phyloP scores from a whole-genome alignment of 306 rosid genomes.

The Lablab purpureus region DNA sequence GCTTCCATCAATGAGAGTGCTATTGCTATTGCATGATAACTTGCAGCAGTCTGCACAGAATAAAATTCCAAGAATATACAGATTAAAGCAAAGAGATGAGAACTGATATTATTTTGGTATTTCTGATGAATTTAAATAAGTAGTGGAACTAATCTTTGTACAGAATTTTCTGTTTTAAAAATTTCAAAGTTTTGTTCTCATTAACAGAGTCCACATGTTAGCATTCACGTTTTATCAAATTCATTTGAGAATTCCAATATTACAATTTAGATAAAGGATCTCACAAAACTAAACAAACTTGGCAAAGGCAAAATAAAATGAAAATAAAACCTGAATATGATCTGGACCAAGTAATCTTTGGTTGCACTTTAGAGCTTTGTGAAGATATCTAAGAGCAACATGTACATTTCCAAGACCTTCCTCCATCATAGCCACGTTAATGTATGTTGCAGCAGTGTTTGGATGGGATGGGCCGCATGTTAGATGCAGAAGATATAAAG shows the following conservation, averaged over 20 bases:
- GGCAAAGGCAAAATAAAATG: slow-evolving; percentile 29
- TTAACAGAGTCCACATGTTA: background rate
- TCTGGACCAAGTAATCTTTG: slow-evolving; percentile 90
- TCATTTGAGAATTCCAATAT: slow-evolving; percentile 5
- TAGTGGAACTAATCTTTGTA: background rate
- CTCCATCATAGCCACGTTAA: slow-evolving; percentile 99
- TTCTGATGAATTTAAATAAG: background rate
- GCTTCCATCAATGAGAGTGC: slow-evolving; percentile 89
- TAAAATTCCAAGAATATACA: slow-evolving; percentile 23
- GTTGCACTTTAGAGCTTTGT: slow-evolving; percentile 98
- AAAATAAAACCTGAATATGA: slow-evolving; percentile 75
- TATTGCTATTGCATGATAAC: slow-evolving; percentile 87
- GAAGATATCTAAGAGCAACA: slow-evolving; percentile 97
- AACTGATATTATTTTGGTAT: slow-evolving; percentile 3
- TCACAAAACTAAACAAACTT: slow-evolving; percentile 23
- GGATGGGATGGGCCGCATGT: slow-evolving; percentile 99
- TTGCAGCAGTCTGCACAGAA: slow-evolving; percentile 77
- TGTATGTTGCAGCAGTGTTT: slow-evolving; percentile 98
- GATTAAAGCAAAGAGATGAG: slow-evolving; percentile 2
- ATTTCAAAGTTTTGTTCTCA: background rate
- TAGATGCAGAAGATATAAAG: slow-evolving; percentile 92
- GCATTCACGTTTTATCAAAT: background rate
- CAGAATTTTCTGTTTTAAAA: background rate
- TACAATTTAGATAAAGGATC: slow-evolving; percentile 9
- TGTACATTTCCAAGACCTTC: slow-evolving; percentile 97